These are phyloP conservation scores for Sodiomyces alkalinus DNA, from an alignment of 2,329 filamentous ascomycete species.

Conservation along the genomic window DNA sequence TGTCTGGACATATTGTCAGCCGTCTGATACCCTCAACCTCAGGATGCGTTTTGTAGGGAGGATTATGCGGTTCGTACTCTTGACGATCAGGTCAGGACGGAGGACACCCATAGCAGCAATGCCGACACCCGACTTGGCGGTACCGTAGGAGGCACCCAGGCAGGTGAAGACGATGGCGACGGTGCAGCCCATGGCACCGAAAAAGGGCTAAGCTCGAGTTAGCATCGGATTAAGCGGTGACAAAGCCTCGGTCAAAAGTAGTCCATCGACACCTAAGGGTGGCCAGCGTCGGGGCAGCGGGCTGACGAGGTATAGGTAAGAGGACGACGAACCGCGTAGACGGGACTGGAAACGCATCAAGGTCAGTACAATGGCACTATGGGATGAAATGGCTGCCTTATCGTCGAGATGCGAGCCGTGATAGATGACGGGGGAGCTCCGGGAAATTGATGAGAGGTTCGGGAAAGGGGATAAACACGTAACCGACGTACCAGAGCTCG, in stretches of 20 bases:
- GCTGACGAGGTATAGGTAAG: no score
- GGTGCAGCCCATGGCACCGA: conserved; percentile 96
- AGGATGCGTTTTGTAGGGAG: background rate
- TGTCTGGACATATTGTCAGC: conserved; percentile 45
- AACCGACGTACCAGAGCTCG: conserved; percentile 63
- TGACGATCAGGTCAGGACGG: conserved; percentile 94
- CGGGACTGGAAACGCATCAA: conserved; percentile 48
- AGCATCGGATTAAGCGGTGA: no score
- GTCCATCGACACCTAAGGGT: no score
- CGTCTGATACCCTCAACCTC: background rate
- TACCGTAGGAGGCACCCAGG: conserved; percentile 94
- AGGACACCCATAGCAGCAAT: conserved; percentile 98
- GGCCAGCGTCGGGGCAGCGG: no score
- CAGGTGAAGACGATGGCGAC: conserved; percentile 93
- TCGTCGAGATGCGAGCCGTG: no score
- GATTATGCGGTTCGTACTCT: conserved; percentile 53
- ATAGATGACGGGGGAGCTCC: conserved; percentile 15
- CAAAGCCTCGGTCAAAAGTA: no score
- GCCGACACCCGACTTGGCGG: conserved; percentile 97
- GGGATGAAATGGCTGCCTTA: no score
- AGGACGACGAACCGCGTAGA: conserved; percentile 90
- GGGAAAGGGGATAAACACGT: conserved; percentile 15
- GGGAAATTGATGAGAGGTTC: conserved; percentile 15
- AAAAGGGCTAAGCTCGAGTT: conserved; percentile 78
- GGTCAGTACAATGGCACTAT: conserved; percentile 10